phyloP scores from a whole-genome alignment of 2,329 filamentous ascomycete species.

The Clonostachys solani region DNA sequence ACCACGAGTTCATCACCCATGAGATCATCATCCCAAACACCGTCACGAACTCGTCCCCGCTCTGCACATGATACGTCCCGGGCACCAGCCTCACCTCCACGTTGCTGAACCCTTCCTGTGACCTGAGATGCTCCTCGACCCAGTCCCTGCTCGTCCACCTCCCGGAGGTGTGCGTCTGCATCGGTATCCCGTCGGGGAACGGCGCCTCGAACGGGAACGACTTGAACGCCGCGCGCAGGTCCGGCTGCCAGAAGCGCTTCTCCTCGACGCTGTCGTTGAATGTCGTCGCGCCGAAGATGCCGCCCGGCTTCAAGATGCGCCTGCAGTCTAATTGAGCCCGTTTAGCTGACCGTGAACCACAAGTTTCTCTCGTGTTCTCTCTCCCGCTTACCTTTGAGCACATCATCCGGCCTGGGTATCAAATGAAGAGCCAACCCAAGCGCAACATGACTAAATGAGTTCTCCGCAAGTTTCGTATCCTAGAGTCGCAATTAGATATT shows the following conservation, averaged over 20 bases:
- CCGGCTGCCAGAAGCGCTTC: conserved; percentile 25
- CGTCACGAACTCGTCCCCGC: conserved; percentile 26
- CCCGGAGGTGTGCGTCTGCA: conserved; percentile 32
- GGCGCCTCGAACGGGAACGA: conserved; percentile 33
- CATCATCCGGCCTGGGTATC: conserved; percentile 31
- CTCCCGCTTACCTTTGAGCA: conserved; percentile 15
- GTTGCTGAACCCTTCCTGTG: conserved; percentile 26
- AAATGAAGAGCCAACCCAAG: conserved; percentile 42
- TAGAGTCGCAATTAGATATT: conserved; percentile 6
- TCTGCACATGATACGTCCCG: conserved; percentile 19
- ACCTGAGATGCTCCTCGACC: conserved; percentile 25
- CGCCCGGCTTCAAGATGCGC: conserved; percentile 30
- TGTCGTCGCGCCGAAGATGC: conserved; percentile 28
- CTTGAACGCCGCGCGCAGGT: conserved; percentile 30
- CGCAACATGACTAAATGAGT: conserved; percentile 36
- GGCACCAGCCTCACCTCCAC: conserved; percentile 24
- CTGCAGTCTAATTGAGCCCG: conserved; percentile 20
- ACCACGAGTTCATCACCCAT: conserved; percentile 27
- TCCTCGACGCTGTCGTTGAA: conserved; percentile 23
- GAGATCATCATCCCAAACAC: conserved; percentile 31
- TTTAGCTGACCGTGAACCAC: not conserved
- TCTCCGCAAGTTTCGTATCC: conserved; percentile 31
- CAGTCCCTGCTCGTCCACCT: conserved; percentile 33
- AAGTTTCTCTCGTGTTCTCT: not conserved
- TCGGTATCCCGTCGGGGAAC: conserved; percentile 21